phyloP scores from a whole-genome alignment of 106 monocot genomes.

The Acorus gramineus region DNA sequence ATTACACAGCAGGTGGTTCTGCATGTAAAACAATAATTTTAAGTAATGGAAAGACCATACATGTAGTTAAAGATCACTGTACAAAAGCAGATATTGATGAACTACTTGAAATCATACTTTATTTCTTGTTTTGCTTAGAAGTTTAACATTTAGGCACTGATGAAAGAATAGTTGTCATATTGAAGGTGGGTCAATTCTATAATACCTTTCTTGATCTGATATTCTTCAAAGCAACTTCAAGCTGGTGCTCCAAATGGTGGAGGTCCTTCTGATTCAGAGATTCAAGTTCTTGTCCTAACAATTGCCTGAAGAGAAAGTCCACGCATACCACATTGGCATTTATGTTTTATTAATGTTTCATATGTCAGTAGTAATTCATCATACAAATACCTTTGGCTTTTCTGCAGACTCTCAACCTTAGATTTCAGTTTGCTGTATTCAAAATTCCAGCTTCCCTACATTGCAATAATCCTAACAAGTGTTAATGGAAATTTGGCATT shows the following conservation, averaged over 20 bases:
- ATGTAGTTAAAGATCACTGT: no score
- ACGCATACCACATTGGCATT: no score
- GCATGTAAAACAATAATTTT: slow-evolving; percentile 5
- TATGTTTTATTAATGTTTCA: no score
- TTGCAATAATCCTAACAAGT: background rate
- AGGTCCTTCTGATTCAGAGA: slow-evolving; percentile 40
- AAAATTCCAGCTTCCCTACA: slow-evolving; percentile 45
- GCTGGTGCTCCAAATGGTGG: slow-evolving; percentile 50
- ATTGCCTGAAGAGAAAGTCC: slow-evolving; percentile 19
- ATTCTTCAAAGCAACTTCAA: slow-evolving; percentile 49
- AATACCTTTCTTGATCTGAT: slow-evolving; percentile 51
- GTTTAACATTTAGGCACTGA: no score
- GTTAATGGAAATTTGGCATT: no score
- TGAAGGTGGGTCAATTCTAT: background rate
- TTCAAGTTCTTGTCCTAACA: slow-evolving; percentile 50
- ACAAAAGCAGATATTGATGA: no score
- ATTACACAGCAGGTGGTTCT: slow-evolving; percentile 39
- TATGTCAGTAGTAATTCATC: no score
- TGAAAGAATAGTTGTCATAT: no score
- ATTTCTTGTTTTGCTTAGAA: no score
- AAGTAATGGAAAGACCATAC: no score
- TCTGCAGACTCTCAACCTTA: slow-evolving; percentile 41
- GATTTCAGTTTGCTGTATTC: slow-evolving; percentile 47
- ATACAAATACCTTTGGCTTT: slow-evolving; percentile 34
- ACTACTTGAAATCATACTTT: no score